Percentiles rank a stretch among this genome's conserved stretches.
These are phyloP conservation scores for Combretum micranthum DNA, from an alignment of 345 rosid species.

Conservation along the genomic window DNA sequence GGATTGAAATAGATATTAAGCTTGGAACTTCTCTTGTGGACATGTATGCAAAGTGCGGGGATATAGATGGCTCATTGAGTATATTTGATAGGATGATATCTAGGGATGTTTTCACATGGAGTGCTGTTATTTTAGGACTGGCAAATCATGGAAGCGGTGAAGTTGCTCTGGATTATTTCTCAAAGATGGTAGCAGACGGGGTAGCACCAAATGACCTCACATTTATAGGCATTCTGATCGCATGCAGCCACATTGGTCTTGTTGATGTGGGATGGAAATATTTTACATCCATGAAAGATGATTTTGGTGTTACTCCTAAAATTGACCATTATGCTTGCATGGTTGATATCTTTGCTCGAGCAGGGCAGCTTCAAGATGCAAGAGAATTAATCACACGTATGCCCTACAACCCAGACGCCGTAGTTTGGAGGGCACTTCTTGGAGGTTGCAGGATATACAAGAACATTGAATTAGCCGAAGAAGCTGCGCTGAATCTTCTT, in stretches of 20 bases:
- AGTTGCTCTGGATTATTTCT: constrained; percentile 12
- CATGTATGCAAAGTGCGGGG: constrained; percentile 25
- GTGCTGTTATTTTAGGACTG: constrained; percentile 20
- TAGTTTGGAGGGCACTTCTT: constrained; percentile 10
- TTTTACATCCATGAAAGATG: constrained; percentile 13
- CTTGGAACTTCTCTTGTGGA: constrained; percentile 20
- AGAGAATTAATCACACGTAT: constrained; percentile 8
- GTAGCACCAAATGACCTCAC: constrained; percentile 17
- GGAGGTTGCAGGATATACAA: constrained; percentile 17
- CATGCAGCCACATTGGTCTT: constrained; percentile 23
- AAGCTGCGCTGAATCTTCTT: constrained; percentile 11
- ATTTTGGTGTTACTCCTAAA: constrained; percentile 9
- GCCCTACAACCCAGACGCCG: background rate
- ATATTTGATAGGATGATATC: constrained; percentile 13
- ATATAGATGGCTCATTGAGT: constrained; percentile 16
- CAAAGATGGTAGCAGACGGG: constrained; percentile 16
- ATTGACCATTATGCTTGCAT: constrained; percentile 20
- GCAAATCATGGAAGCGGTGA: constrained; percentile 18
- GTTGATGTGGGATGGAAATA: constrained; percentile 12
- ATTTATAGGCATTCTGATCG: constrained; percentile 14
- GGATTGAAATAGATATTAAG: constrained; percentile 16
- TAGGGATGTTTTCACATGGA: constrained; percentile 22
- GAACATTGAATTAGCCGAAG: constrained; percentile 8
- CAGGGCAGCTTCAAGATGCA: constrained; percentile 16
- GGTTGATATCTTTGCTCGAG: constrained; percentile 14